phyloP scores from a whole-genome alignment of 1,284 basidiomycete genomes.

The Caloboletus inedulis region DNA sequence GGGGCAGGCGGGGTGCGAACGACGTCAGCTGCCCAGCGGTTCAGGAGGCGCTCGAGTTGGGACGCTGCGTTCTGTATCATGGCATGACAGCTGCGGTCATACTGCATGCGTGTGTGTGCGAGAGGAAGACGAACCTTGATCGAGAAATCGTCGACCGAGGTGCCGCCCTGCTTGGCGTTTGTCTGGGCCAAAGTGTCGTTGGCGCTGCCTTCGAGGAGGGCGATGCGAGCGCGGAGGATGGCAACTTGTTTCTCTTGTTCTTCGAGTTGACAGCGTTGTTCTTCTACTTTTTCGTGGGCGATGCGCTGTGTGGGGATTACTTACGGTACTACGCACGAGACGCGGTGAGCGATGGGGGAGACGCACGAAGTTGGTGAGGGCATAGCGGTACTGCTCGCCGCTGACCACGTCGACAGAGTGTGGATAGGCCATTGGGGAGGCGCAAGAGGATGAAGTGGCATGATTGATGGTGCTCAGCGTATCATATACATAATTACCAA shows the following conservation, averaged over 20 bases:
- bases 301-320: conserved; percentile 51
- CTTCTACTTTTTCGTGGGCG: conserved; percentile 82
- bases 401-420: conserved; percentile 54
- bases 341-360: neutral
- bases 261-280: conserved; percentile 71
- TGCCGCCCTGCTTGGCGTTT: conserved; percentile 43
- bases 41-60: conserved; percentile 73
- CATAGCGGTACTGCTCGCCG: conserved; percentile 74
- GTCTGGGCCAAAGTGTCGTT: conserved; percentile 35
- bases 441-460: neutral
- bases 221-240: conserved; percentile 62
- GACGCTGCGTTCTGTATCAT: conserved; percentile 59
- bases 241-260: conserved; percentile 81
- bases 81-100: neutral
- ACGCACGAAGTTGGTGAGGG: conserved; percentile 73
- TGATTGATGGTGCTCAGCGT: too few species aligned
- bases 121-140: conserved; percentile 57
- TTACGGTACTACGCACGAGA: neutral
- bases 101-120: neutral
- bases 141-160: conserved; percentile 77
- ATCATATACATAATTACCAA: too few species aligned
- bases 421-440: conserved; percentile 19
- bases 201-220: conserved; percentile 63
- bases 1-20: conserved; percentile 55
- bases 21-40: conserved; percentile 77